Evolutionary conservation across 208 protist genomes (phyloP).

Genomic region (Leptomonas seymouri): DNA sequence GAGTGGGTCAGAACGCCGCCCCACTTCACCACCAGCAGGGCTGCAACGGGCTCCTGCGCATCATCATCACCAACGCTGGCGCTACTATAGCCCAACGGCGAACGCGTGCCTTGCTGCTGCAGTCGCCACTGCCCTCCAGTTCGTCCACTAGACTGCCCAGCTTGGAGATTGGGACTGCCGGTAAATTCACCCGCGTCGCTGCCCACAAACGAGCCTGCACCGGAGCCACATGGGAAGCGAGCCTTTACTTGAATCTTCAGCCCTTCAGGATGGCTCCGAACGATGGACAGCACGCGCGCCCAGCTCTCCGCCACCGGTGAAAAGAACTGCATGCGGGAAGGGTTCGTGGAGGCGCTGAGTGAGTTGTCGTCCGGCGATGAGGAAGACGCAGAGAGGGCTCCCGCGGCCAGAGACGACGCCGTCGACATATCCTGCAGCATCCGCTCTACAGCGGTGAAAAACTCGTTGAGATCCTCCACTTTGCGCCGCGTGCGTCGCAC

Average conservation of each 20-base stretch:
- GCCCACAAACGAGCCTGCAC: conserved; percentile 28
- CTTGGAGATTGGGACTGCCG: not conserved
- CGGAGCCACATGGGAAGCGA: conserved; percentile 5
- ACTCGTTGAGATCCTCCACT: conserved; percentile 24
- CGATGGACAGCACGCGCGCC: conserved; percentile 42
- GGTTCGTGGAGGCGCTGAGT: conserved; percentile 6
- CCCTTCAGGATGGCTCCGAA: conserved; percentile 41
- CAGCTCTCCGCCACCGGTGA: conserved; percentile 36
- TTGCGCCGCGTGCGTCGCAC: conserved; percentile 19
- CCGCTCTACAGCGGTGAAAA: conserved; percentile 22
- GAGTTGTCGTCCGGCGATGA: conserved; percentile 14
- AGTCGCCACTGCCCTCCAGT: not conserved
- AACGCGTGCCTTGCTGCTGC: not conserved
- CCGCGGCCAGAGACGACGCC: not conserved
- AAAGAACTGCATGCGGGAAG: conserved; percentile 3
- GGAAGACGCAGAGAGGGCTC: not conserved
- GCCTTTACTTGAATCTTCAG: conserved; percentile 54
- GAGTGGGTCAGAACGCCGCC: conserved; percentile 52
- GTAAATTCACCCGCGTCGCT: conserved; percentile 1
- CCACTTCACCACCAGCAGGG: conserved; percentile 66
- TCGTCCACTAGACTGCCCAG: not conserved
- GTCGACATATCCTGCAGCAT: conserved; percentile 16
- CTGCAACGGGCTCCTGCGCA: conserved; percentile 13
- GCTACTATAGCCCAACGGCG: conserved; percentile 12
- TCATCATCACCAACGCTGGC: conserved; percentile 22